Base-by-base conservation (phyloP, 129 eudicot species). In the Dittrichia graveolens region DNA sequence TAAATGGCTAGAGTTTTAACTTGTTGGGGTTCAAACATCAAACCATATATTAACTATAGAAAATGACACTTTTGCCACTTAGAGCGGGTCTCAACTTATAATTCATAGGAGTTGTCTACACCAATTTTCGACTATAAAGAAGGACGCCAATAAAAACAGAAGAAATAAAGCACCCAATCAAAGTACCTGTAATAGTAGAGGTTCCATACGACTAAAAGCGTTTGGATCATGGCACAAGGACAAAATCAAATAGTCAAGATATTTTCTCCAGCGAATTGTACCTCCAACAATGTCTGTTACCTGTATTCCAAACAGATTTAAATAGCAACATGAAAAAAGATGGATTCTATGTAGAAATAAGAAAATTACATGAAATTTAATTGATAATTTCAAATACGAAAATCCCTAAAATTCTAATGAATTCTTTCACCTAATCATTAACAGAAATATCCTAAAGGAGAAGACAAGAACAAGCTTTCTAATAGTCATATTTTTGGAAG, bases 271-370 rank as follows among this genome's bases (percentile, higher is more conserved):
- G 43, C 98, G 91, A 42, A 89, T 89, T 56, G 96, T 85, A 49
- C 98, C 96, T 16, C 98, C 98, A 71, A 92, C 98, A 70, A 92
- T 78, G 76, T 89, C 92, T n/a, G 98, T 92, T 52, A 92, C 96
- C 98, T 92, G 67, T 47, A 74, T 37, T 8, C 11, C 47, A 54
- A 68, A 72, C 41, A 11, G 16, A 31, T 38, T 50, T 52, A 52
- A 61, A 15, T 16, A 13, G 40, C 47, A 58, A 35, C 38, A 44
- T 10, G 7, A 40, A 58, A 56, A 46, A 67, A 15, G 57, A 9
- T 11, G 3, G 65, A 57, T 57, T 56, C 58, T 10, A 15, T 35
- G 41, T 0, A 18, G 14, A 49, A 35, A 46, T 6, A 4, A 15
- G 2, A 48, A 59, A 43, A 44, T 10, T n/a, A 43, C 6, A 16